phyloP scores from a whole-genome alignment of 2,329 filamentous ascomycete species.

The Podosphaera fusca region DNA sequence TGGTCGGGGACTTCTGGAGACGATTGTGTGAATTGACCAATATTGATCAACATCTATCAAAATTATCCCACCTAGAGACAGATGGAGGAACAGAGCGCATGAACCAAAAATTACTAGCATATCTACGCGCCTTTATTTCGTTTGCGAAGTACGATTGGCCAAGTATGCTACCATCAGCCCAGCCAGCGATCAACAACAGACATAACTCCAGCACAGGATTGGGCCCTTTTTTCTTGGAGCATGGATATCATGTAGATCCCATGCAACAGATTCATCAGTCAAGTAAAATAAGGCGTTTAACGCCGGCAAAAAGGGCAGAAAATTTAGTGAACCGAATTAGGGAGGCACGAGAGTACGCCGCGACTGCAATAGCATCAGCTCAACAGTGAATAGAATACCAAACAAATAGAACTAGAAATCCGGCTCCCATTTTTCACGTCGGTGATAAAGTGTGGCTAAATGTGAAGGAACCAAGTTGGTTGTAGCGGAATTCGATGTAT shows the following conservation, averaged over 20 bases:
- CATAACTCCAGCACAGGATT: not conserved
- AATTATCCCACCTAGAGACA: not conserved
- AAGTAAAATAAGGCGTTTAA: not conserved
- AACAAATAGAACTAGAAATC: not conserved
- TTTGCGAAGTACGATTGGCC: too few species aligned
- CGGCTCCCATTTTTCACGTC: not conserved
- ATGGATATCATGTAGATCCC: too few species aligned
- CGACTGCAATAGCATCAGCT: not conserved
- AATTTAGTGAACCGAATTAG: not conserved
- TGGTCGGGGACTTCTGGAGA: not conserved
- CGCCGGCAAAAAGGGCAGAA: not conserved
- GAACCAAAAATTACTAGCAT: not conserved
- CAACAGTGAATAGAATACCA: not conserved
- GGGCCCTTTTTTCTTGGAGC: too few species aligned
- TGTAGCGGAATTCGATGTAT: too few species aligned
- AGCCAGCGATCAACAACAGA: not conserved
- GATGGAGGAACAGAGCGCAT: not conserved
- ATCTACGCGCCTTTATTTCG: not conserved
- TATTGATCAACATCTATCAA: not conserved
- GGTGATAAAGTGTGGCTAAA: not conserved
- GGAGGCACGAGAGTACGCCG: not conserved
- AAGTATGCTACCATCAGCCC: too few species aligned
- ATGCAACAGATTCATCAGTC: too few species aligned
- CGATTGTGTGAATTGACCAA: not conserved
- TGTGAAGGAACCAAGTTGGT: not conserved